Evolutionary conservation across 768 basidiomycete species (phyloP).

Genomic region (Tricholoma bakamatsutake): DNA sequence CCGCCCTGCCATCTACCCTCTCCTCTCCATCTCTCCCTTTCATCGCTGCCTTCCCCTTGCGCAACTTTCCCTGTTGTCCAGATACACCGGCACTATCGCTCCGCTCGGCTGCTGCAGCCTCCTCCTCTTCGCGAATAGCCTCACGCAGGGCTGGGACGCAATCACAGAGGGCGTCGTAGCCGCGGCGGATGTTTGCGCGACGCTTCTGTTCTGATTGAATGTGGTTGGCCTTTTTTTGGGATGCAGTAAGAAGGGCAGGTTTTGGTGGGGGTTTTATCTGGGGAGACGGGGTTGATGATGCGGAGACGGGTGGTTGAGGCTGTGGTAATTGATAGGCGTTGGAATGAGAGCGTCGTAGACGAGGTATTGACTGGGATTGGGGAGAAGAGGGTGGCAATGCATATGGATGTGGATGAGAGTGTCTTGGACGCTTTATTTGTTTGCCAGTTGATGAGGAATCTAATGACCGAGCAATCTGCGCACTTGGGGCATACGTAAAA

Average conservation of each 20-base stretch:
- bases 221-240: constrained; percentile 91
- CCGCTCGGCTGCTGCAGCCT: constrained; percentile 26
- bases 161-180: constrained; percentile 85
- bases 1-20: constrained; percentile 76
- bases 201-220: constrained; percentile 94
- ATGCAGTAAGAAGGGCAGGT: constrained; percentile 60
- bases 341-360: constrained; percentile 5
- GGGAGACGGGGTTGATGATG: constrained; percentile 15
- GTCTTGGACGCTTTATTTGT: constrained; percentile 9
- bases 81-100: constrained; percentile 12
- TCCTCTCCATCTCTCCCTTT: constrained; percentile 41
- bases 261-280: constrained; percentile 23
- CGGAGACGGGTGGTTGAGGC: constrained; percentile 7
- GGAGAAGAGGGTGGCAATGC: constrained; percentile 6
- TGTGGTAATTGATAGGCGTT: constrained; percentile 6
- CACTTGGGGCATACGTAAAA: constrained; percentile 9
- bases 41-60: constrained; percentile 43
- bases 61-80: constrained; percentile 21
- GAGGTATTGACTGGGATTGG: neutral
- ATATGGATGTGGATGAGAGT: constrained; percentile 15
- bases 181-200: constrained; percentile 82
- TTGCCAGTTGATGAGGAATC: constrained; percentile 2
- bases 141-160: constrained; percentile 77
- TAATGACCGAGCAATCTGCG: neutral
- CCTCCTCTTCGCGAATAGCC: constrained; percentile 75